Percentiles rank a stretch among this genome's conserved stretches.
Conservation (phyloP, 2,329 filamentous ascomycete species). For the Monosporascus sp. region DNA sequence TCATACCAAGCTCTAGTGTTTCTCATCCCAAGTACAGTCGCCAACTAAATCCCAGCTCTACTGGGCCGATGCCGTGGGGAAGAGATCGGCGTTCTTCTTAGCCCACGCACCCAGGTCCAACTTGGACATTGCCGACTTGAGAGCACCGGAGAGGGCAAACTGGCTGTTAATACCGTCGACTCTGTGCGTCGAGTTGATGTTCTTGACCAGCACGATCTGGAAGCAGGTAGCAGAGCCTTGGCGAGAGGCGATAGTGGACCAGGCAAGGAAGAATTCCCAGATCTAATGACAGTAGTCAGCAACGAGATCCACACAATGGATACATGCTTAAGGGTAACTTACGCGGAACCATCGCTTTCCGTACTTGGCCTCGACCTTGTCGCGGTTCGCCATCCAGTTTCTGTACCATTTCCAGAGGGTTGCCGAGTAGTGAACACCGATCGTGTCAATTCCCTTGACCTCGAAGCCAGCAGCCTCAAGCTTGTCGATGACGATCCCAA, state of each 20-base stretch:
- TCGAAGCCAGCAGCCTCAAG: constrained; percentile 87
- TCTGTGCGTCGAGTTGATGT: constrained; percentile 76
- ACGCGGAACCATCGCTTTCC: constrained; percentile 93
- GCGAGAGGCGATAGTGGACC: constrained; percentile 69
- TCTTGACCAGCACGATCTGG: constrained; percentile 76
- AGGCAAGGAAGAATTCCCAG: constrained; percentile 79
- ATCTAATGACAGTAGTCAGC: constrained; percentile 31
- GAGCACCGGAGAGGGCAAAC: constrained; percentile 59
- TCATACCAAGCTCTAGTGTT: background rate
- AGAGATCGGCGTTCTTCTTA: constrained; percentile 28
- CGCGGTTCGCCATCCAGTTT: constrained; percentile 92
- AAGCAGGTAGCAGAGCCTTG: constrained; percentile 74
- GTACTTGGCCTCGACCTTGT: constrained; percentile 93
- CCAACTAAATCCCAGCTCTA: constrained; percentile 5
- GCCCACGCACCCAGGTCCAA: constrained; percentile 28
- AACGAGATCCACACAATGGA: background rate
- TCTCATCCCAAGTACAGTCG: background rate
- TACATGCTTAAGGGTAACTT: constrained; percentile 36
- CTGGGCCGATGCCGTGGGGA: constrained; percentile 24
- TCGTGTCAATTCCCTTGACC: constrained; percentile 85
- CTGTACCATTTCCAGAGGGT: constrained; percentile 98
- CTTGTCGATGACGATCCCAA: constrained; percentile 79
- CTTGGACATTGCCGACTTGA: constrained; percentile 32
- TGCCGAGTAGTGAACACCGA: constrained; percentile 94
- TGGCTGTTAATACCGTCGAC: constrained; percentile 66